Base-by-base conservation (phyloP, 164 flowering plant species). In the Aristolochia contorta region DNA sequence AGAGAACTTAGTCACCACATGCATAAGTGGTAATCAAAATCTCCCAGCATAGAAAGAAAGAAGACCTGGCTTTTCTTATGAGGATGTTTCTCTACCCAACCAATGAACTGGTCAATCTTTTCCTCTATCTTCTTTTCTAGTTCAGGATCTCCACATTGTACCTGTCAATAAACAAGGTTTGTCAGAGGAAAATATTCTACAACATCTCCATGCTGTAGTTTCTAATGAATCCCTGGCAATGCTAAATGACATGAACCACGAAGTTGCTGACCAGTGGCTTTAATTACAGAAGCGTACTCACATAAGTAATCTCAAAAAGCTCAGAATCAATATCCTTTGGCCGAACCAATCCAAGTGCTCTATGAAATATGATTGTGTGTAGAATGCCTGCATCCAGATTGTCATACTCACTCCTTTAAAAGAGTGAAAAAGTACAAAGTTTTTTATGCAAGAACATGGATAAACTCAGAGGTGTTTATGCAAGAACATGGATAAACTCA, bases 61-160 rank as follows among this genome's bases (percentile, higher is more conserved):
- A 25, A n/a, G 23, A 90, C 99, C 96, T 93, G 99, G 74, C 91
- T 90, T 77, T 93, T 93, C 83, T 88, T 93, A 78, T 93, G 86
- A 8, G 96, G 99, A 70, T 93, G 95, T 65, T 93, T 93, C 71
- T 93, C 99, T 32, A 88, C 96, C 93, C 95, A 86, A 62, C 67
- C 76, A 61, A 90, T 80, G 69, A 88, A 93, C 64, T 88, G 96
- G 24, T 86, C 89, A 66, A 93, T 86, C 81, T 91, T 93, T 73
- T 93, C 99, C 69, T 90, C 95, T 45, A 91, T 82, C 71, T 90
- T 93, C 80, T 82, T 90, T 48, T 93, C 97, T 58, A 93, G 70
- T 59, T 90, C 92, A 33, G 68, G 67, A 70, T 90, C 97, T 60
- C 92, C 97, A 80, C 96, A 91, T 82, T 93, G 96, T 47, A 88